Base-by-base conservation (phyloP, 2,329 filamentous ascomycete genomes). In the Catunica adiposa region DNA sequence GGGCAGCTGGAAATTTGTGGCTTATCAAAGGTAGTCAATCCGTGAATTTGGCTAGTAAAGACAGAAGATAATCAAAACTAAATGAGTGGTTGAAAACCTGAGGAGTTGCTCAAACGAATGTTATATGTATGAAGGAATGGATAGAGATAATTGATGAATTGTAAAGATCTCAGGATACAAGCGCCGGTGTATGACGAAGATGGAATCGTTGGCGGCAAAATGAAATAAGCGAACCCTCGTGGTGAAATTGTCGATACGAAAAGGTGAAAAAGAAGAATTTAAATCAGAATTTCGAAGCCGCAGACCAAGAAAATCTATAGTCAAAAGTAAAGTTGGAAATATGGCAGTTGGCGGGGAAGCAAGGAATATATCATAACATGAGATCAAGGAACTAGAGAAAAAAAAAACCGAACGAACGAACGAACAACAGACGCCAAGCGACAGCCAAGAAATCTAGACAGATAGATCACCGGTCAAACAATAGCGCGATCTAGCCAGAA, bases 261-360 rank as follows among this genome's bases (percentile, higher is more conserved):
- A 55, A 11, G 26, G 26, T n/a, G n/a, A n/a, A n/a, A n/a, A 51
- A 44, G 22, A 48, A 48, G 4, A 26, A 29, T 17, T 6, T 29
- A 38, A 37, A 37, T n/a, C n/a, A n/a, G n/a, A 29, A 46, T 46
- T 48, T 46, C 48, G n/a, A 34, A 56, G 34, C 47, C 47, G 44
- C 34, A 52, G 37, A 23, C 47, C 37, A 25, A 51, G 37, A 37
- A 31, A 17, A 20, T 22, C 40, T 23, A 40, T n/a, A n/a, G n/a
- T n/a, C n/a, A 50, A 50, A 34, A 56, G 23, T 9, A 15, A 44
- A n/a, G 40, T 17, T 15, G 15, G n/a, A 44, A 44, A 44, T 7
- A 44, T n/a, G 15, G 40, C 20, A 22, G 9, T 17, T 44, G 40
- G 9, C 4, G 8, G 15, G 15, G 8, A n/a, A n/a, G 8, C 8